Conservation (phyloP, 1,284 basidiomycete genomes). For the Apiotrichum akiyoshidainum region DNA sequence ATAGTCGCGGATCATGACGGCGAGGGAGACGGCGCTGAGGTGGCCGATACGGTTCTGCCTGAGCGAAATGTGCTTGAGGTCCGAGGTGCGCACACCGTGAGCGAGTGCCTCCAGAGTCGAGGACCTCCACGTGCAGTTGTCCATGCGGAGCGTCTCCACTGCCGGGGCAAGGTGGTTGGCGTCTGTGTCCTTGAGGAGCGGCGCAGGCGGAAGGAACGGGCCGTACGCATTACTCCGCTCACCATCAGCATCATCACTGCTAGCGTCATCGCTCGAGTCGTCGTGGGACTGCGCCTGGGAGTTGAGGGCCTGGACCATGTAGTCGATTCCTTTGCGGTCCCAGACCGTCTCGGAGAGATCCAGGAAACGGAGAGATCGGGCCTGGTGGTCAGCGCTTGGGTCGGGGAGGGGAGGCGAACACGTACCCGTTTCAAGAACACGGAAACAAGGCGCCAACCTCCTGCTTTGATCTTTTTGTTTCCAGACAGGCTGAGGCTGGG, state of each 20-base stretch:
- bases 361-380: conserved; percentile 71
- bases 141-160: conserved; percentile 72
- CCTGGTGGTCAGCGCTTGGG: conserved; percentile 51
- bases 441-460: conserved; percentile 76
- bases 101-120: conserved; percentile 72
- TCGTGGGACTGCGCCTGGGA: conserved; percentile 12
- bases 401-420: background rate
- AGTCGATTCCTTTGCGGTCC: conserved; percentile 79
- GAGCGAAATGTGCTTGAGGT: conserved; percentile 78
- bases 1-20: conserved; percentile 91
- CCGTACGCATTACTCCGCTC: conserved; percentile 28
- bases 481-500: conserved; percentile 82
- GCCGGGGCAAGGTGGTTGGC: conserved; percentile 26
- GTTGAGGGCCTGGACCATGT: conserved; percentile 68
- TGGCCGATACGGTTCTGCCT: conserved; percentile 78
- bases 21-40: conserved; percentile 81
- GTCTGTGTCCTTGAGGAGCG: conserved; percentile 31
- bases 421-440: conserved; percentile 71
- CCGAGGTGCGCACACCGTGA: conserved; percentile 73
- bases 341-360: conserved; percentile 84
- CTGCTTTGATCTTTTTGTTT: conserved; percentile 73
- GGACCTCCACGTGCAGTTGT: conserved; percentile 73
- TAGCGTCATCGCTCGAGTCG: conserved; percentile 2
- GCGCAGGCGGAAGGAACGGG: conserved; percentile 40
- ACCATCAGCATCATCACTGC: conserved; percentile 4